phyloP scores from a whole-genome alignment of 768 basidiomycete species.

The Collybia sordida region DNA sequence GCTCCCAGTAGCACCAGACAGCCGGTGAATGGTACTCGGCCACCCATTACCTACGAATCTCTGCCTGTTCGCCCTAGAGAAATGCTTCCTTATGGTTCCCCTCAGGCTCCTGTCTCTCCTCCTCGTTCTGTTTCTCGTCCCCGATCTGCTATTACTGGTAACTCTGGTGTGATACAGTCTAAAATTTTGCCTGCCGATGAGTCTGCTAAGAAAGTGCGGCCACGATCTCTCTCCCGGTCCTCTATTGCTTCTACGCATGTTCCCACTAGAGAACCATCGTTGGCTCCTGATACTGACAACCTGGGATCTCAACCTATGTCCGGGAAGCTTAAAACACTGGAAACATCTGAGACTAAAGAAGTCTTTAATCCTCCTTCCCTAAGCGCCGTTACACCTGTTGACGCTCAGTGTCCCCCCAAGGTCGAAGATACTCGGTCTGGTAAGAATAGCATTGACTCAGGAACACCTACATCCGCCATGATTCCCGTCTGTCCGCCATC shows the following conservation, averaged over 20 bases:
- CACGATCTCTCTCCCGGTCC: conserved; percentile 53
- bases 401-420: too few species aligned
- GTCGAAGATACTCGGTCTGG: too few species aligned
- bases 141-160: not conserved
- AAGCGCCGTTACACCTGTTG: too few species aligned
- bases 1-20: not conserved
- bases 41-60: too few species aligned
- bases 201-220: conserved; percentile 31
- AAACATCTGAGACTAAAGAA: not conserved
- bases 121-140: not conserved
- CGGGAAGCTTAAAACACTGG: not conserved
- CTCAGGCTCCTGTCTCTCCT: not conserved
- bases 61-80: conserved; percentile 8
- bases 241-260: conserved; percentile 54
- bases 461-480: too few species aligned
- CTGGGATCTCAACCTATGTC: not conserved
- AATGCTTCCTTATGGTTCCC: conserved; percentile 8
- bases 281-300: conserved; percentile 2
- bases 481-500: too few species aligned
- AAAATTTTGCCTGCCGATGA: conserved; percentile 4
- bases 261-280: conserved; percentile 36
- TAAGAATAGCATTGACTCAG: too few species aligned
- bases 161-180: not conserved
- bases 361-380: not conserved
- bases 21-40: too few species aligned